phyloP scores from a whole-genome alignment of 768 basidiomycete genomes.

The Russula abietina region DNA sequence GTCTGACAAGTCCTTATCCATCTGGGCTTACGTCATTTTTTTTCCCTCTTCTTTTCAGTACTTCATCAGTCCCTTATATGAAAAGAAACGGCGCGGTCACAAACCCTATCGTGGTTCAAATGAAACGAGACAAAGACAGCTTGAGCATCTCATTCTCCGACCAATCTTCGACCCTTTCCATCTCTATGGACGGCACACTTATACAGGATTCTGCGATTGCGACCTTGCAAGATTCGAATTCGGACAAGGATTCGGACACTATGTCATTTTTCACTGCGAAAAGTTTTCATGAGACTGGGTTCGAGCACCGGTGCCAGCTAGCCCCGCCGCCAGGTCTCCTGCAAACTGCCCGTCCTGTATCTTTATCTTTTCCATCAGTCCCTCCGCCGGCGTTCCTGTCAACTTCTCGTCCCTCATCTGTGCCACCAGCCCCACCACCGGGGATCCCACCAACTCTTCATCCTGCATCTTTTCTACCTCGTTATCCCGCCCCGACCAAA shows the following conservation, averaged over 20 bases:
- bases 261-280: background rate
- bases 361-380: background rate
- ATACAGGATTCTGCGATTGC: too few relatives aligned
- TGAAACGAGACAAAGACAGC: too few relatives aligned
- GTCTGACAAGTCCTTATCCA: background rate
- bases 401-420: too few relatives aligned
- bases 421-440: background rate
- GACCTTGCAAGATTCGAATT: too few relatives aligned
- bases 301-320: too few relatives aligned
- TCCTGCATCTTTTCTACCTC: background rate
- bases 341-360: background rate
- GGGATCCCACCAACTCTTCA: background rate
- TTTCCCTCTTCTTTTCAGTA: background rate
- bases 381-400: too few relatives aligned
- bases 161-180: background rate
- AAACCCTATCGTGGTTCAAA: background rate
- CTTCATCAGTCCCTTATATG: background rate
- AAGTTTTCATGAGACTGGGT: background rate
- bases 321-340: background rate
- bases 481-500: conserved; percentile 27
- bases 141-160: too few relatives aligned
- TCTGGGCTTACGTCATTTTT: background rate
- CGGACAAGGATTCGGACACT: too few relatives aligned
- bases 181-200: background rate
- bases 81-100: background rate